Conservation (phyloP, 192 early-diverging fungal genomes). For the Funneliformis mosseae region DNA sequence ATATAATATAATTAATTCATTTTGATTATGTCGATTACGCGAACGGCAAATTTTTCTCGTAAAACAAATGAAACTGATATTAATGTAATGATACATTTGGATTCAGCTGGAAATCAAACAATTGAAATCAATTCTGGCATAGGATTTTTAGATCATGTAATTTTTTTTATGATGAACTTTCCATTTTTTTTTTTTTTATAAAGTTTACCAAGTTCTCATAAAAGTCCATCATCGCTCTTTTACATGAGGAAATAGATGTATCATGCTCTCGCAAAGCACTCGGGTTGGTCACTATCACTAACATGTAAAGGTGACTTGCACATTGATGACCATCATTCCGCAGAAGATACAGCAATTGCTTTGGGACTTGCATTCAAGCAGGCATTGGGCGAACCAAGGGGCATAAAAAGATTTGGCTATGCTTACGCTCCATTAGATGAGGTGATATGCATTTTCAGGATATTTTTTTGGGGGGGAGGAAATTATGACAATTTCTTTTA, state of each 20-base stretch:
- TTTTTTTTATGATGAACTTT: slow-evolving; percentile 8
- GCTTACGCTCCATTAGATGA: slow-evolving; percentile 98
- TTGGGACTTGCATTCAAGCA: slow-evolving; percentile 92
- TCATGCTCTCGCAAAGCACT: slow-evolving; percentile 96
- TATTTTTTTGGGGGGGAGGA: background rate
- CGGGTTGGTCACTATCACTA: slow-evolving; percentile 86
- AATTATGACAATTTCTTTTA: background rate
- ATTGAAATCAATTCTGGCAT: slow-evolving; percentile 91
- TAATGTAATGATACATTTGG: slow-evolving; percentile 65
- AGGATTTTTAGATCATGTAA: slow-evolving; percentile 96
- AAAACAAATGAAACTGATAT: slow-evolving; percentile 98
- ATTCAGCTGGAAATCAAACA: slow-evolving; percentile 60
- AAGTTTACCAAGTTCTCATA: too few relatives aligned
- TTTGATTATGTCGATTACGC: slow-evolving; percentile 6
- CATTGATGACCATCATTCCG: slow-evolving; percentile 98
- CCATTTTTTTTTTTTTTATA: background rate
- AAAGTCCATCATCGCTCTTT: background rate
- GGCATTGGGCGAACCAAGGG: slow-evolving; percentile 85
- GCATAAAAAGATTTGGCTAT: slow-evolving; percentile 90
- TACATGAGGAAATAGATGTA: slow-evolving; percentile 75
- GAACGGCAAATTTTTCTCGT: slow-evolving; percentile 65
- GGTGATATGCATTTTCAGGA: slow-evolving; percentile 39
- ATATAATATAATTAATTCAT: too few relatives aligned
- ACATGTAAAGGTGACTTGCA: slow-evolving; percentile 90
- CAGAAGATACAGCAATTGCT: slow-evolving; percentile 93